Evolutionary conservation across 202 grass and related monocot species (phyloP).

Genomic region (Sporobolus alterniflorus): DNA sequence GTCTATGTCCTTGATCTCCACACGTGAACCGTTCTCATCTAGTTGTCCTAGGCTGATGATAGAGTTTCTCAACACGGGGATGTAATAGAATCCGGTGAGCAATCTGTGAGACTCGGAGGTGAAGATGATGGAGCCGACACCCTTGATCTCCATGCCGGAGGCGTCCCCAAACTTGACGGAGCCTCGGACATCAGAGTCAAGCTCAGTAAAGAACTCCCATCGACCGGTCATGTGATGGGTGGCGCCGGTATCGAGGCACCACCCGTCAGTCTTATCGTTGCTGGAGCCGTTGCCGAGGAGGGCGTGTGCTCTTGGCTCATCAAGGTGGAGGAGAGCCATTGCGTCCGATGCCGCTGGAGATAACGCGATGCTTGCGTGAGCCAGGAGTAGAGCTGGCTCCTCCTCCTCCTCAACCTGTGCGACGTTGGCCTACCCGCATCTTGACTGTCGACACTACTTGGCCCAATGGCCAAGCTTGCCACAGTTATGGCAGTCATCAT

Average conservation of each 20-base stretch:
- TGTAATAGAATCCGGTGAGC: neutral
- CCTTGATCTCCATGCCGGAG: neutral
- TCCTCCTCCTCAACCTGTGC: no score
- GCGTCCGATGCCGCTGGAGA: no score
- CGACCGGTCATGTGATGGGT: neutral
- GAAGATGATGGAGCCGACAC: neutral
- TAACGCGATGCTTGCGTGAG: no score
- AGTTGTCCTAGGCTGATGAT: neutral
- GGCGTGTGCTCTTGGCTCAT: no score
- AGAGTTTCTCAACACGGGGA: neutral
- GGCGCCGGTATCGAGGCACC: neutral
- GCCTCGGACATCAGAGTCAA: neutral
- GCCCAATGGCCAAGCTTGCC: no score
- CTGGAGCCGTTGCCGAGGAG: no score
- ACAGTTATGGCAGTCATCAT: no score
- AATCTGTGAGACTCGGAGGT: neutral
- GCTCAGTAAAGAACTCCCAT: fast-evolving
- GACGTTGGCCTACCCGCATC: no score
- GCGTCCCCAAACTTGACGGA: neutral
- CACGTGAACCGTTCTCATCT: neutral
- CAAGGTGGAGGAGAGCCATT: no score
- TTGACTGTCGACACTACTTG: no score
- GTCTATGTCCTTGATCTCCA: neutral
- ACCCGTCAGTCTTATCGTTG: neutral
- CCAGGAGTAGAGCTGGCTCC: no score